Percentiles rank a stretch among this genome's conserved stretches.
phyloP scores from a whole-genome alignment of 495 filamentous ascomycete genomes.

The Hypoxylon cercidicola region DNA sequence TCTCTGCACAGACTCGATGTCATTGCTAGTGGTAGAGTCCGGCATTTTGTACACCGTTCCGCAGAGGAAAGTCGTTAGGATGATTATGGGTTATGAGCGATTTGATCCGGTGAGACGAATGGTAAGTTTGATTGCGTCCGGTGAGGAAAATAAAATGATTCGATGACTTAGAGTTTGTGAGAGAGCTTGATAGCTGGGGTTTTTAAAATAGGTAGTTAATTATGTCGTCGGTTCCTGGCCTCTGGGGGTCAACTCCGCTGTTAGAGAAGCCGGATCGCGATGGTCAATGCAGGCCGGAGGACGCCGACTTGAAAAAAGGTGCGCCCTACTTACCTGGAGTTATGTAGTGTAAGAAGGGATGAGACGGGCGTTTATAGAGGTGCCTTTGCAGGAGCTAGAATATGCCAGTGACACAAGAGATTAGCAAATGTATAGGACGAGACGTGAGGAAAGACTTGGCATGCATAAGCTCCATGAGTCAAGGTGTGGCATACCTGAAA shows the following conservation, averaged over 20 bases:
- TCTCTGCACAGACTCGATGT: conserved; percentile 35
- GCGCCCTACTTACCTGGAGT: background rate
- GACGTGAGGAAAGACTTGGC: conserved; percentile 3
- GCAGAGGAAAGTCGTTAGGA: background rate
- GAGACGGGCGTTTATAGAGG: conserved; percentile 28
- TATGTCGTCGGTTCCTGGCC: conserved; percentile 18
- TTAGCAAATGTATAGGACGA: conserved; percentile 17
- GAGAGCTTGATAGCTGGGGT: background rate
- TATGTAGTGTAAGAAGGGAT: conserved; percentile 9
- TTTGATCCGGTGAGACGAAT: background rate
- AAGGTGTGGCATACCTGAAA: background rate
- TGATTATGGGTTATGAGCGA: background rate
- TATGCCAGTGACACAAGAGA: conserved; percentile 24
- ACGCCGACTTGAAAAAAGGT: conserved; percentile 21
- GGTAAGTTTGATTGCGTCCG: background rate
- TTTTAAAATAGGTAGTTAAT: conserved; percentile 4
- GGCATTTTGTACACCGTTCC: conserved; percentile 22
- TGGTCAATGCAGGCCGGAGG: conserved; percentile 25
- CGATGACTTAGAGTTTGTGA: conserved; percentile 18
- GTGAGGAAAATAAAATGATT: conserved; percentile 5
- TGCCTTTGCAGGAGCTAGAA: conserved; percentile 10
- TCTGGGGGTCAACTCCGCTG: conserved; percentile 32
- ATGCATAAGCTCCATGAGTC: conserved; percentile 5
- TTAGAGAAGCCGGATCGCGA: conserved; percentile 4
- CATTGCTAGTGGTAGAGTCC: conserved; percentile 32